Conservation (phyloP, 441 rosid species). For the California macrophylla region DNA sequence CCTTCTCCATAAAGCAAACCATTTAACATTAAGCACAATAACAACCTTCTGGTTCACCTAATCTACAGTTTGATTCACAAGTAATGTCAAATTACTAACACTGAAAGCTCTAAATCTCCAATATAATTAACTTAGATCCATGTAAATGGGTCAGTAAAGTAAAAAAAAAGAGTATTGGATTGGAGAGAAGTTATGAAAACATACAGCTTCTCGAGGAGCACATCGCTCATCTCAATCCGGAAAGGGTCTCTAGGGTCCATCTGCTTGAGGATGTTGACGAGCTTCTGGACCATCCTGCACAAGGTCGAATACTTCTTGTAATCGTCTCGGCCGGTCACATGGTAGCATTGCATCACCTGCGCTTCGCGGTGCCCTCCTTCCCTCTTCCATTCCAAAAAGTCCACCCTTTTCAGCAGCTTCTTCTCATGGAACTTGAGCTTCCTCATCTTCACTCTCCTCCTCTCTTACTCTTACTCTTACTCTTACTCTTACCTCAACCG, state of each 20-base stretch:
- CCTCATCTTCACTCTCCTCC: conserved; percentile 36
- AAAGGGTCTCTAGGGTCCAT: conserved; percentile 69
- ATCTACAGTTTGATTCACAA: background rate
- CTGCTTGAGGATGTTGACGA: conserved; percentile 68
- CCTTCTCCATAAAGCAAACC: no score
- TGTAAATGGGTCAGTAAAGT: background rate
- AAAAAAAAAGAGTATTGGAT: background rate
- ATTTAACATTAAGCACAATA: background rate
- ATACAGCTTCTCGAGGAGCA: conserved; percentile 80
- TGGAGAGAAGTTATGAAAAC: conserved; percentile 30
- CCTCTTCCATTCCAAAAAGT: conserved; percentile 77
- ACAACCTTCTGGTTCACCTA: no score
- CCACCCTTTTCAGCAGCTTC: conserved; percentile 55
- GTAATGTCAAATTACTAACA: background rate
- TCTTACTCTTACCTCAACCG: background rate
- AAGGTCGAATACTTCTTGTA: conserved; percentile 79
- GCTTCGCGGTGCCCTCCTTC: conserved; percentile 67
- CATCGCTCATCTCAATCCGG: conserved; percentile 72
- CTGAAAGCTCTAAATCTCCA: background rate
- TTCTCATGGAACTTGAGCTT: conserved; percentile 64
- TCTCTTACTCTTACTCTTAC: background rate
- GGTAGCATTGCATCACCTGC: conserved; percentile 53
- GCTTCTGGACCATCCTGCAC: conserved; percentile 81
- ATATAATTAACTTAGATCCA: background rate
- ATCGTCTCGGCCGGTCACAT: conserved; percentile 65